Evolutionary conservation across 441 rosid species (phyloP), one percentile per base, ranked within the genome.

Genomic region (Euphorbia celastroides): DNA sequence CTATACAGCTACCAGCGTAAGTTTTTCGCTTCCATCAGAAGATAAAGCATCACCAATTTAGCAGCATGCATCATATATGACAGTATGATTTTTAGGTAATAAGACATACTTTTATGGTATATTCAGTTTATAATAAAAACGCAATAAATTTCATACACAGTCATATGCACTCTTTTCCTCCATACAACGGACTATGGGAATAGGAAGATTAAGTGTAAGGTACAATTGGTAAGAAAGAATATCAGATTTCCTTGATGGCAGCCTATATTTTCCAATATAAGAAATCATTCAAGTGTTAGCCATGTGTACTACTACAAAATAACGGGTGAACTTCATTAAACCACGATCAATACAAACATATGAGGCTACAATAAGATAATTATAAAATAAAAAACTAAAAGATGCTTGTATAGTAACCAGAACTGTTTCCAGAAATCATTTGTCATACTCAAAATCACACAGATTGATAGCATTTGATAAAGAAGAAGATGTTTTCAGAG

Each of bases 21-120:
- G 36, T 17, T 1, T 57, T 56, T 57, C n/a, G 20, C 60, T 57
- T 57, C 36, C 60, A 56, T 56, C 25, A 56, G n/a, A 56, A 56
- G 60, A 56, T 14, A 56, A 5, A 1, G 0, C 57, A 14, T 6
- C 22, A 5, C 31, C 38, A 57, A 28, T 3, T 10, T 10, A 57
- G 16, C 26, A 16, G 31, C 60, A 27, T 26, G 5, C 2, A 16
- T 2, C 12, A 13, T 27, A 14, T 3, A 3, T 41, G 44, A 41
- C n/a, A 3, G 12, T 10, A 41, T 20, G 38, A 34, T 9, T 34
- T 34, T 54, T 54, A 7, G 57, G 14, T 54, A 7, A 54, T 20
- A 22, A 54, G 27, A 54, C 22, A 51, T 51, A 19, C 22, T 51
- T 8, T n/a, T n/a, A 7, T 51, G 25, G 22, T 54, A 54, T 54